Base-by-base conservation (phyloP, 2,329 filamentous ascomycete species). In the Dendryphion nanum region DNA sequence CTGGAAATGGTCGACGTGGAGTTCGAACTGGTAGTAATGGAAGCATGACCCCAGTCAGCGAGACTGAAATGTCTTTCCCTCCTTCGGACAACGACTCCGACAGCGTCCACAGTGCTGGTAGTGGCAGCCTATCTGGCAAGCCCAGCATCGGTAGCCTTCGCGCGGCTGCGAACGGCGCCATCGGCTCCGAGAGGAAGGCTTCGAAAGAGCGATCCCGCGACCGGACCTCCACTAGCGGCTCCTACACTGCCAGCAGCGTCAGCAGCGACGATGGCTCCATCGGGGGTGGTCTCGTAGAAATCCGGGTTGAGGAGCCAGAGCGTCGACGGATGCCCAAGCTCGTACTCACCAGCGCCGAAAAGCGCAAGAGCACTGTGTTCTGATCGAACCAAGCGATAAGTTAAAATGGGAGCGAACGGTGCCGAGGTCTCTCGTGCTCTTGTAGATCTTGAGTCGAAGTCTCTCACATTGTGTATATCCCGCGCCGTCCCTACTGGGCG, bases 11-110 rank as follows among this genome's bases (percentile, higher is more conserved):
- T 59, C 86, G 93, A 42, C 88, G 91, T 40, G 78, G 72, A 43
- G 74, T 78, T 41, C 86, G 85, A 47, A 76, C 81, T 47, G 84
- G 82, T 63, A 73, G 73, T 45, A 74, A 74, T 43, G 88, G 87
- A 42, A 90, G 85, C 67, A 88, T 89, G 71, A 94, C 87, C 59
- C 91, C 93, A 10, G 85, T 91, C 40, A 96, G 89, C 37, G 93
- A 97, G 71, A 82, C 78, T 45, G 79, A 82, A 37, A 76, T 78
- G 54, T 73, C 81, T 40, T 84, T 86, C 48, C 83, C 84, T 7
- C 78, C 83, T 33, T 78, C 80, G 24, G 88, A 91, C 58, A 87
- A 93, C 40, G 63, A 66, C 42, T 54, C 64, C 30, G 65, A 68
- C 44, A 67, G 64, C 38, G 60, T 64, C 26, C 61, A 59, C 49